Percentiles rank a stretch among this genome's conserved stretches.
phyloP scores from a whole-genome alignment of 306 rosid species.

The Hippophae gyantsensis region DNA sequence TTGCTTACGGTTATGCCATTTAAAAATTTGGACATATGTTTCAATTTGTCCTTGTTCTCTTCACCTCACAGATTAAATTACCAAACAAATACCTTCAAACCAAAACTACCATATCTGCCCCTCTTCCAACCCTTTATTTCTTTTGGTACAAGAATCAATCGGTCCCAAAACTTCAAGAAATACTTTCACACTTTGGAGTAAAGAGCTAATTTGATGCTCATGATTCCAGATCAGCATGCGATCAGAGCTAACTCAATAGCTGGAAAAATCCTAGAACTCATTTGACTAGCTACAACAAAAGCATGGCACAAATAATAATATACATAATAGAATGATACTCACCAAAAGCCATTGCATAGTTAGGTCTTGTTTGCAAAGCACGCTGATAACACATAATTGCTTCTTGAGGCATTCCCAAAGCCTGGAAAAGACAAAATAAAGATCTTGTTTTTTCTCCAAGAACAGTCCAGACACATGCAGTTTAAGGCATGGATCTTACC shows the following conservation, averaged over 20 bases:
- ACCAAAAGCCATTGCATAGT: slow-evolving; percentile 94
- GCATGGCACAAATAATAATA: not conserved
- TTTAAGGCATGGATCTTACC: slow-evolving; percentile 50
- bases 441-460: slow-evolving; percentile 35
- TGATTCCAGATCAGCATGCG: too few species aligned
- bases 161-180: too few species aligned
- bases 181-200: too few species aligned
- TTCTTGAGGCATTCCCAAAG: slow-evolving; percentile 90
- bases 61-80: too few species aligned
- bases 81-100: too few species aligned
- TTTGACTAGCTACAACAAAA: not conserved
- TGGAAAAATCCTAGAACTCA: not conserved
- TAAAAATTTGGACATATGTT: too few species aligned
- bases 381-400: slow-evolving; percentile 91
- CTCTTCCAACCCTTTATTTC: too few species aligned
- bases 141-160: too few species aligned
- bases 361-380: slow-evolving; percentile 85
- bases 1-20: too few species aligned
- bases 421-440: slow-evolving; percentile 59
- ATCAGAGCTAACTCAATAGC: too few species aligned
- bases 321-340: slow-evolving; percentile 12
- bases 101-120: too few species aligned
- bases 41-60: too few species aligned
- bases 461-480: slow-evolving; percentile 36
- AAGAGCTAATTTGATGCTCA: not conserved